These are phyloP conservation scores for Colletotrichum destructivum DNA, from an alignment of 2,329 filamentous ascomycete genomes.

Conservation along the genomic window DNA sequence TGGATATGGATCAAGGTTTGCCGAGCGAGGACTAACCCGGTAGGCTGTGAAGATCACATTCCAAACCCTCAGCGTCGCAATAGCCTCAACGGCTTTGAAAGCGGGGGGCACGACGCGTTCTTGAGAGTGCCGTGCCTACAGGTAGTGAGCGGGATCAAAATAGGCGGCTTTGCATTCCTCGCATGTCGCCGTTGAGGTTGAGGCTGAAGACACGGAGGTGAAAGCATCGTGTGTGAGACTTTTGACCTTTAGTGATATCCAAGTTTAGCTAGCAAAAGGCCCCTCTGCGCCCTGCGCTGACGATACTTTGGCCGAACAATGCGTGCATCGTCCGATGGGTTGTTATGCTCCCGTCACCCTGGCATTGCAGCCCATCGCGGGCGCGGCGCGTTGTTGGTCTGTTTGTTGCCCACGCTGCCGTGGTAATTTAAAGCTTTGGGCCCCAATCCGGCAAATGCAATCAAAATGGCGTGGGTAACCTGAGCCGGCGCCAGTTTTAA, in stretches of 20 bases:
- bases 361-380: slow-evolving; percentile 6
- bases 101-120: slow-evolving; percentile 25
- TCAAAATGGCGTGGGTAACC: slow-evolving; percentile 26
- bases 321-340: slow-evolving; percentile 5
- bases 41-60: slow-evolving; percentile 4
- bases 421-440: slow-evolving; percentile 25
- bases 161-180: neutral
- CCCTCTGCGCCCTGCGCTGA: neutral
- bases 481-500: slow-evolving; percentile 11
- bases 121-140: neutral
- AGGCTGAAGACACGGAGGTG: neutral
- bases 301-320: slow-evolving; percentile 1
- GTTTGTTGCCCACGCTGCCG: slow-evolving; percentile 8
- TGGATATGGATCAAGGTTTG: neutral
- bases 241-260: no score
- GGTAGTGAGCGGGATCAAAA: slow-evolving; percentile 8
- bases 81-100: slow-evolving; percentile 17
- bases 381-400: slow-evolving; percentile 28
- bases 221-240: neutral
- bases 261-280: neutral
- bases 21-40: slow-evolving; percentile 25
- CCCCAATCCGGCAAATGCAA: slow-evolving; percentile 35
- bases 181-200: neutral
- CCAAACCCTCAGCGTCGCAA: slow-evolving; percentile 28
- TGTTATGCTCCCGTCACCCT: neutral